Percentiles rank a stretch among this genome's conserved stretches.
Conservation (phyloP, 176 grass and related monocot genomes). For the Areca catechu region DNA sequence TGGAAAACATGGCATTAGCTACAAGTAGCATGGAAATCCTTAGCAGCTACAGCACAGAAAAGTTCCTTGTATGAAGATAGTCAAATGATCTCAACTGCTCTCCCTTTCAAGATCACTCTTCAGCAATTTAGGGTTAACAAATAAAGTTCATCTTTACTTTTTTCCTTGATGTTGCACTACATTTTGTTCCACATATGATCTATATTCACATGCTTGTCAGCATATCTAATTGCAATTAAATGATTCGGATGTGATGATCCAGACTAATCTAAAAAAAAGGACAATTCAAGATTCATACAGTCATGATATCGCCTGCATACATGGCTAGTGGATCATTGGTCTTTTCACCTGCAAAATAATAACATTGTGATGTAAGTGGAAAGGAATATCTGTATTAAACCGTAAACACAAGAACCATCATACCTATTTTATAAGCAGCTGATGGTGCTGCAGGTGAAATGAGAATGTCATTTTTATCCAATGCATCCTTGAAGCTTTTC, state of each 20-base stretch:
- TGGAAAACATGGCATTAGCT: no score
- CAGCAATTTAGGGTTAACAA: no score
- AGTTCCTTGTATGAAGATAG: no score
- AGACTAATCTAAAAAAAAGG: not conserved
- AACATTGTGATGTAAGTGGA: not conserved
- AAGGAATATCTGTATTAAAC: conserved; percentile 10
- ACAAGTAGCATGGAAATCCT: no score
- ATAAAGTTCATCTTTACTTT: no score
- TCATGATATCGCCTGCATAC: conserved; percentile 96
- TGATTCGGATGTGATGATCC: no score
- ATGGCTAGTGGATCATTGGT: conserved; percentile 88
- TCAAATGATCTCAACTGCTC: no score
- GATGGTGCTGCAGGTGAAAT: conserved; percentile 90
- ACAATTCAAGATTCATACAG: conserved; percentile 38
- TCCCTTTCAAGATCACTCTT: no score
- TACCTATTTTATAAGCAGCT: conserved; percentile 92
- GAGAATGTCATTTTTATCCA: conserved; percentile 63
- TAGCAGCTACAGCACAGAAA: no score
- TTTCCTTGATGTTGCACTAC: no score
- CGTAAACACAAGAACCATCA: conserved; percentile 1
- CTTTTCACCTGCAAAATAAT: conserved; percentile 70
- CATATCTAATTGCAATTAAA: no score
- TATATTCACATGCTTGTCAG: not conserved
- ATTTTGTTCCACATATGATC: no score
- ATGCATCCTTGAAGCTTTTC: conserved; percentile 84